Conservation (phyloP, 2,329 filamentous ascomycete species). For the Cladosporium colombiae region DNA sequence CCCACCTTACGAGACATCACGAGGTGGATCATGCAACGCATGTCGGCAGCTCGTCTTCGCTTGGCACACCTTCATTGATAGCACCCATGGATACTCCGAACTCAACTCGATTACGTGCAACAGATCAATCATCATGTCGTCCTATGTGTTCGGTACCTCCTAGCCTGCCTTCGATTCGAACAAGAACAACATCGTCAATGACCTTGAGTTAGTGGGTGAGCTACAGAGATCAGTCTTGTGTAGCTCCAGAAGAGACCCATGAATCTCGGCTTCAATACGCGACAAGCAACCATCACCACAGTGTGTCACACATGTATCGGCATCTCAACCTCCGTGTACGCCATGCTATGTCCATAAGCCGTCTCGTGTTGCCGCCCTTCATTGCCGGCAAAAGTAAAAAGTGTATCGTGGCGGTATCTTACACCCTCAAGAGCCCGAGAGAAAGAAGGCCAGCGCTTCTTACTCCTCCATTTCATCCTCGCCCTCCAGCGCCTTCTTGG, state of each 20-base stretch:
- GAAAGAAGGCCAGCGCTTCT: neutral
- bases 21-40: too few species aligned
- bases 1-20: too few species aligned
- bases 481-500: constrained; percentile 84
- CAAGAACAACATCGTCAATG: neutral
- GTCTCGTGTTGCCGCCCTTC: constrained; percentile 9
- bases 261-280: neutral
- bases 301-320: neutral
- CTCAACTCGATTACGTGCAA: too few species aligned
- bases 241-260: neutral
- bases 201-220: neutral
- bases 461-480: constrained; percentile 94
- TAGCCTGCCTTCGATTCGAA: neutral
- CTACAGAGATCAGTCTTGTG: neutral
- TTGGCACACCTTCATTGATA: too few species aligned
- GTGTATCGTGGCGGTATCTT: constrained; percentile 22
- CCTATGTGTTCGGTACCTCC: too few species aligned
- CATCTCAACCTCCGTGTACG: constrained; percentile 15
- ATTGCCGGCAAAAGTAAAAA: neutral
- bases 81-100: too few species aligned
- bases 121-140: too few species aligned
- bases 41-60: too few species aligned
- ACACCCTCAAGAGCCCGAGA: constrained; percentile 5
- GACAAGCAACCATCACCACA: neutral
- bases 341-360: constrained; percentile 16